Conservation (phyloP, 768 basidiomycete species). For the Gelatoporia subvermispora region DNA sequence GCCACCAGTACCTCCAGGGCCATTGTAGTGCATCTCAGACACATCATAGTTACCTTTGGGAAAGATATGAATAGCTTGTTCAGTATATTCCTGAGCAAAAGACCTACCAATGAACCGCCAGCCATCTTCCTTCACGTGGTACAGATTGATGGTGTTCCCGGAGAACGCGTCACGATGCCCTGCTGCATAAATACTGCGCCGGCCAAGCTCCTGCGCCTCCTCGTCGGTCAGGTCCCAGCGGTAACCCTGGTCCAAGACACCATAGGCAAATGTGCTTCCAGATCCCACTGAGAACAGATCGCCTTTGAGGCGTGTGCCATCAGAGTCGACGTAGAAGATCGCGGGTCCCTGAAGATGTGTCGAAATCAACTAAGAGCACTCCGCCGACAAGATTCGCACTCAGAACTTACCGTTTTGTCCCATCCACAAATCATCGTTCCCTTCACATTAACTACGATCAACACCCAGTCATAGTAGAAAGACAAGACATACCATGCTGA, state of each 20-base stretch:
- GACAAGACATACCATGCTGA: conserved; percentile 81
- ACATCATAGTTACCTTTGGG: conserved; percentile 86
- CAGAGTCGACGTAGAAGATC: conserved; percentile 96
- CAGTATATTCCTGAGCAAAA: background rate
- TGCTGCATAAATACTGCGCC: conserved; percentile 93
- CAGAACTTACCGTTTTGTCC: conserved; percentile 89
- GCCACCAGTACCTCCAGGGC: conserved; percentile 60
- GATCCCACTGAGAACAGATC: conserved; percentile 99
- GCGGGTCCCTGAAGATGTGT: conserved; percentile 64
- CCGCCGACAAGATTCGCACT: background rate
- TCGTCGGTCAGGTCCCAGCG: conserved; percentile 89
- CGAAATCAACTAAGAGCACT: background rate
- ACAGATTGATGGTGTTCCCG: conserved; percentile 93
- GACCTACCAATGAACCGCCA: conserved; percentile 92
- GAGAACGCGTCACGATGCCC: conserved; percentile 96
- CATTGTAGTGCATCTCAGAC: conserved; percentile 86
- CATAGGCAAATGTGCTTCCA: conserved; percentile 98
- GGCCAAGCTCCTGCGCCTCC: conserved; percentile 91
- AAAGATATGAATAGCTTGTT: background rate
- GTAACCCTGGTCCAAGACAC: conserved; percentile 95
- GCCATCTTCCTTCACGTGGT: conserved; percentile 90
- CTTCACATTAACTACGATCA: conserved; percentile 33
- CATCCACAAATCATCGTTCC: conserved; percentile 99
- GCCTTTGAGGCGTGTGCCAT: conserved; percentile 92
- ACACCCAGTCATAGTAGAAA: background rate